Evolutionary conservation across 1,139 yeast genomes (phyloP), one percentile per base, ranked within the genome.

Genomic region (Yamadazyma friedrichii): DNA sequence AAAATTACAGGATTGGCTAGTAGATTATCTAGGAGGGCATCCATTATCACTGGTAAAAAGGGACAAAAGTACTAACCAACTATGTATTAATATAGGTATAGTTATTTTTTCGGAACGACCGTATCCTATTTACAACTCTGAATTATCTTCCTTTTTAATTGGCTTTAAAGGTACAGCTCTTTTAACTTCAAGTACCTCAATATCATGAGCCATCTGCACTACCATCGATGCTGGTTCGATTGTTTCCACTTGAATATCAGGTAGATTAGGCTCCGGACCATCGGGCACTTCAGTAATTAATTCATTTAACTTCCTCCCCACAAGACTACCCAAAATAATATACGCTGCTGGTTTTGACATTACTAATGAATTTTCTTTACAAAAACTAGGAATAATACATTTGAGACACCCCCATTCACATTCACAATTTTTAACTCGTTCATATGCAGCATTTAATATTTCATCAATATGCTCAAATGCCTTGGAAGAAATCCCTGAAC

Each of bases 331-430:
- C 11, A 91, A 55, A 3, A 93, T 79, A 1, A 93, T 70, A n/a
- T 78, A 64, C 0, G 96, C 89, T 0, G 95, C 98, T 3, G 87
- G 84, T 53, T 91, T 91, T 0, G 96, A 88, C 52, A 91, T 68
- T 6, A 93, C 98, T 40, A 84, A 64, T 58, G 87, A 82, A 53
- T 78, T 76, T 59, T 93, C 98, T 42, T 81, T 79, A 62, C 98
- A 93, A 43, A 77, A 78, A 2, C 86, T 68, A 1, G 88, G 84
- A 2, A 91, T 86, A 24, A 86, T 81, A 65, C 98, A 93, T 38
- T 79, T 78, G 0, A 95, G 95, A 62, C 98, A 93, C 0, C 98
- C 98, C 76, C 82, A 78, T 3, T 74, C 80, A 65, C 98, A 93
- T 1, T 76, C 74, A 59, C 98, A 93, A 10, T 67, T 72, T 25